Conservation (phyloP, 805 yeast genomes). For the Schwanniomyces sp. region DNA sequence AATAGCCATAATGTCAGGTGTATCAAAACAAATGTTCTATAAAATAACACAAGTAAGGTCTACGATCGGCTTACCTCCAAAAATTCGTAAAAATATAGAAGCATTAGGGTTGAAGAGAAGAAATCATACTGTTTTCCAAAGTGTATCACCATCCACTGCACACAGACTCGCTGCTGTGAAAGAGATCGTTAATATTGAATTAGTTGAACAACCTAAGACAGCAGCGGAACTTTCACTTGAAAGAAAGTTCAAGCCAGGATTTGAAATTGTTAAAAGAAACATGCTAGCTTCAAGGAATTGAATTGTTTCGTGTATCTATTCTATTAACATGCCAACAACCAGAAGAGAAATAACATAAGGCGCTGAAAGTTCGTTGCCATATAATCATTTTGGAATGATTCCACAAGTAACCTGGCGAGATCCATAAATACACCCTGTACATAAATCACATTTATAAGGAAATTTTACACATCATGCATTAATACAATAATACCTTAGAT, state of each 20-base stretch:
- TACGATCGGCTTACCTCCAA: slow-evolving; percentile 78
- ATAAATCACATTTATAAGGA: not conserved
- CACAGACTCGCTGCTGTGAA: slow-evolving; percentile 82
- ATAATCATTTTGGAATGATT: not conserved
- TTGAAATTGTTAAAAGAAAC: slow-evolving; percentile 18
- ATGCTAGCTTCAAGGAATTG: slow-evolving; percentile 1
- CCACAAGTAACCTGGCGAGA: not conserved
- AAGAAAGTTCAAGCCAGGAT: slow-evolving; percentile 70
- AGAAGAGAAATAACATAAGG: not conserved
- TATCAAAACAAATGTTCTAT: slow-evolving; percentile 25
- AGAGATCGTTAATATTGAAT: slow-evolving; percentile 81
- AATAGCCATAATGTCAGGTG: slow-evolving; percentile 6
- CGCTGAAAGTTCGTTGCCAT: not conserved
- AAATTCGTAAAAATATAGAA: slow-evolving; percentile 60
- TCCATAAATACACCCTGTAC: not conserved
- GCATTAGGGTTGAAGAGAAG: slow-evolving; percentile 75
- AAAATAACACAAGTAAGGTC: slow-evolving; percentile 79
- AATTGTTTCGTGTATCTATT: not conserved
- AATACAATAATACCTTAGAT: not conserved
- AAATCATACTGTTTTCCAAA: slow-evolving; percentile 71
- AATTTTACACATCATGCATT: not conserved
- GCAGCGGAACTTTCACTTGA: slow-evolving; percentile 50
- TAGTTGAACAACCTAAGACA: slow-evolving; percentile 55
- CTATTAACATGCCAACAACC: not conserved
- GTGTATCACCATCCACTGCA: slow-evolving; percentile 75